These are phyloP conservation scores for Amphicarpaea edgeworthii DNA, from an alignment of 306 rosid genomes.

Conservation along the genomic window DNA sequence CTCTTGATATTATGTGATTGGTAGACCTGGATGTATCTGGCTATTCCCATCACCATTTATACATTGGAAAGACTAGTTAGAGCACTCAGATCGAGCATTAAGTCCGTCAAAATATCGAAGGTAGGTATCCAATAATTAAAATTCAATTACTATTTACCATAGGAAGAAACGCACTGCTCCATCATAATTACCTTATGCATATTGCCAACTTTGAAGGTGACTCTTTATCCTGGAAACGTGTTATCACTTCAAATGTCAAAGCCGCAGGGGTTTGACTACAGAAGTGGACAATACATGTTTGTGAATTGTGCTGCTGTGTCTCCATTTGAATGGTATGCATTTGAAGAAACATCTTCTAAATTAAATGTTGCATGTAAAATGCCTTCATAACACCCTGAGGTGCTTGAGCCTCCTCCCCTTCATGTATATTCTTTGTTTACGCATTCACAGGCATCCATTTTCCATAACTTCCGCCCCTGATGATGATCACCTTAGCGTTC, in stretches of 20 bases:
- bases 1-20: slow-evolving; percentile 17
- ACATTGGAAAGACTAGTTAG: slow-evolving; percentile 53
- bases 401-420: not conserved
- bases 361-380: slow-evolving; percentile 26
- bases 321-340: slow-evolving; percentile 67
- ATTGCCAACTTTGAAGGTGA: slow-evolving; percentile 60
- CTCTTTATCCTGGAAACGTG: slow-evolving; percentile 70
- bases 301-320: slow-evolving; percentile 67
- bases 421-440: slow-evolving; percentile 3
- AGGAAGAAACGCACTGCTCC: slow-evolving; percentile 4
- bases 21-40: slow-evolving; percentile 68
- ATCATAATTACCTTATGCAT: not conserved
- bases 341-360: slow-evolving; percentile 34
- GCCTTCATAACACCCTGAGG: not conserved
- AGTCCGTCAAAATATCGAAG: slow-evolving; percentile 55
- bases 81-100: slow-evolving; percentile 61
- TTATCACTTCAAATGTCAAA: slow-evolving; percentile 65
- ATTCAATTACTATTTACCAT: slow-evolving; percentile 1
- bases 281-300: slow-evolving; percentile 73
- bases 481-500: slow-evolving; percentile 71
- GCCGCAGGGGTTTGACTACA: slow-evolving; percentile 68
- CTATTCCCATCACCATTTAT: slow-evolving; percentile 60
- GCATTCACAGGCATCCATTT: slow-evolving; percentile 72
- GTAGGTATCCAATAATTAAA: slow-evolving; percentile 38
- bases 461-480: slow-evolving; percentile 80